Conservation (phyloP, 306 rosid genomes). For the Oemleria cerasiformis region DNA sequence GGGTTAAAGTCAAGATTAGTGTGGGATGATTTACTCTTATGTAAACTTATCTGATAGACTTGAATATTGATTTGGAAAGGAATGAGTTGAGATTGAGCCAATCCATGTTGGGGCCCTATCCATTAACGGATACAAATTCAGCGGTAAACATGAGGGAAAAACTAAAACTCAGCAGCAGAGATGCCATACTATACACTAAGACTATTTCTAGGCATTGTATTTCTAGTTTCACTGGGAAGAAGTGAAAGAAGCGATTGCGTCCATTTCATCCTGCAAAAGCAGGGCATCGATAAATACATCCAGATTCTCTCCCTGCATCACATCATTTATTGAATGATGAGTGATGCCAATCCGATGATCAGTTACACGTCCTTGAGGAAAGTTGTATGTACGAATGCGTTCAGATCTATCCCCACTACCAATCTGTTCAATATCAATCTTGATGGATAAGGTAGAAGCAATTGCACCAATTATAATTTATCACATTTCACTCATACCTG, state of each 20-base stretch:
- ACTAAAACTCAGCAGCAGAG: not conserved
- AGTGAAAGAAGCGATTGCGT: slow-evolving; percentile 64
- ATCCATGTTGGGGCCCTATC: too few relatives aligned
- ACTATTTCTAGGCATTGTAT: not conserved
- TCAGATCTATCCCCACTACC: slow-evolving; percentile 96
- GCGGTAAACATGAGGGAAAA: slow-evolving; percentile 5
- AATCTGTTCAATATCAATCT: slow-evolving; percentile 44
- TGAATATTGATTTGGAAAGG: too few relatives aligned
- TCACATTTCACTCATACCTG: slow-evolving; percentile 46
- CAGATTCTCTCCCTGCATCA: slow-evolving; percentile 75
- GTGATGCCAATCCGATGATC: slow-evolving; percentile 90
- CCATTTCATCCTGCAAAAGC: slow-evolving; percentile 83
- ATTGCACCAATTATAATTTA: not conserved
- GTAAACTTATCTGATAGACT: too few relatives aligned
- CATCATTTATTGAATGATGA: slow-evolving; percentile 70
- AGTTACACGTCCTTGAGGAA: slow-evolving; percentile 89
- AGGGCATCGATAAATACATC: slow-evolving; percentile 81
- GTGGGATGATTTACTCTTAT: too few relatives aligned
- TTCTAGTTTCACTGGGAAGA: slow-evolving; percentile 34
- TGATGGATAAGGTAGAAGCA: slow-evolving; percentile 4
- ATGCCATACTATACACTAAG: not conserved
- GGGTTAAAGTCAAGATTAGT: too few relatives aligned
- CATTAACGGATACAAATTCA: too few relatives aligned
- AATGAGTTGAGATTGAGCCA: too few relatives aligned
- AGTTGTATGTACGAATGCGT: slow-evolving; percentile 88